Evolutionary conservation across 495 filamentous ascomycete species (phyloP), one percentile per base, ranked within the genome.

Genomic region (Xylaria sp.): DNA sequence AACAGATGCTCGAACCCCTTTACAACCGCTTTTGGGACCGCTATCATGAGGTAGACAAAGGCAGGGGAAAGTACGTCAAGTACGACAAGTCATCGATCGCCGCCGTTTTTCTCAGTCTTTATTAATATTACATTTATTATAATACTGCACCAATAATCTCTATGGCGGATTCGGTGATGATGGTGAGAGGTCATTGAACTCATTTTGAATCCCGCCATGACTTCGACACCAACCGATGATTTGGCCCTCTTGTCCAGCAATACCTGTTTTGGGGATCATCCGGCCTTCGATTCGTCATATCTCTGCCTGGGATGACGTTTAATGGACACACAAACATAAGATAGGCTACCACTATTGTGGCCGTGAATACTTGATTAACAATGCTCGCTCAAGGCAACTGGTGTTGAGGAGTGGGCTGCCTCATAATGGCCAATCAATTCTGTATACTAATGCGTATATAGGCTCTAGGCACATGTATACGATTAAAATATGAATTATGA

Each of bases 11-110:
- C 55, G 95, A 97, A 82, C 94, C 97, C 57, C 86, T 99, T 21
- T 99, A 99, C 84, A 89, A 89, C 62, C 88, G 97, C 15, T 99
- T 98, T 82, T 97, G 93, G 86, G 97, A 98, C 82, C 90, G 95
- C 24, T 99, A 99, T 82, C 95, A 98, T 79, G 96, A 98, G 83
- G 87, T 97, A 73, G 97, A 98, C 82, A 97, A 96, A 82, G 94
- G 96, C 41, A 93, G 93, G 79, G 94, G 94, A 70, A 98, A 98
- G 82, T 97, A 98, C 82, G 93, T 95, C 81, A 97, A 95, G 85
- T 98, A 96, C 78, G 94, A 98, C 82, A 97, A 97, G 82, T 86
- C 85, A 21, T 80, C 80, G 2, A 86, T 90, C 61, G 84, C 87
- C 21, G 83, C 82, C 40, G 82, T 90, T 41, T 88, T 90, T 74